Percentiles rank a stretch among this genome's conserved stretches.
Evolutionary conservation across 2,329 filamentous ascomycete genomes (phyloP).

Genomic region (Trichoderma polysporum): DNA sequence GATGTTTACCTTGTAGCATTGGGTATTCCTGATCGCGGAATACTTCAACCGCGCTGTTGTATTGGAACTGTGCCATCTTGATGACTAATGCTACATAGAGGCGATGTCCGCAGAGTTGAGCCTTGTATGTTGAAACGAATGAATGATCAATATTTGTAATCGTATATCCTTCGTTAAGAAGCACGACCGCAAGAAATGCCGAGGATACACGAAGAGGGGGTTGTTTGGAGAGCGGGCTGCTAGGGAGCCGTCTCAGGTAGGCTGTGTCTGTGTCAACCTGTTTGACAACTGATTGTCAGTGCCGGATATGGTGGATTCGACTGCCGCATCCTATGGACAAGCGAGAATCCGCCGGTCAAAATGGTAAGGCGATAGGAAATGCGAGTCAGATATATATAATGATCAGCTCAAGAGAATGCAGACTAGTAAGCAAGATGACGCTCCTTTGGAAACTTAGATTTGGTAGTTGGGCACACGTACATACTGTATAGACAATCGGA

Average conservation of each 20-base stretch:
- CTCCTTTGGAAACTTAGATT: background rate
- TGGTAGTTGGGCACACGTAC: background rate
- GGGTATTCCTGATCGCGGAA: constrained; percentile 64
- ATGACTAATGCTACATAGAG: background rate
- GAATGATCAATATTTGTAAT: background rate
- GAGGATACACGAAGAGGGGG: background rate
- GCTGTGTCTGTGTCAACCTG: background rate
- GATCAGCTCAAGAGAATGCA: background rate
- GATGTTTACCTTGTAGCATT: constrained; percentile 62
- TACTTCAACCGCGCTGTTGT: constrained; percentile 59
- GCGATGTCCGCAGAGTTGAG: background rate
- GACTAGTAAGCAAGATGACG: constrained; percentile 13
- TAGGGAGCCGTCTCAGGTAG: background rate
- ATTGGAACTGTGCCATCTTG: constrained; percentile 32
- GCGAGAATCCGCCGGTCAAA: background rate
- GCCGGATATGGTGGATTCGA: background rate
- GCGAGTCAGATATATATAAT: background rate
- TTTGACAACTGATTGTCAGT: constrained; percentile 1
- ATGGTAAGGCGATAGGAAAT: too few relatives aligned
- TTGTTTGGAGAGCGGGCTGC: too few relatives aligned
- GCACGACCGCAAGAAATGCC: background rate
- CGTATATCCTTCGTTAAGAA: background rate
- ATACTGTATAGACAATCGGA: constrained; percentile 26
- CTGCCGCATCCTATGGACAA: constrained; percentile 2
- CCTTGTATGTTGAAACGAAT: background rate